Percentiles rank a stretch among this genome's conserved stretches.
Conservation (phyloP, 2,329 filamentous ascomycete genomes). For the Stagonosporopsis vannaccii region DNA sequence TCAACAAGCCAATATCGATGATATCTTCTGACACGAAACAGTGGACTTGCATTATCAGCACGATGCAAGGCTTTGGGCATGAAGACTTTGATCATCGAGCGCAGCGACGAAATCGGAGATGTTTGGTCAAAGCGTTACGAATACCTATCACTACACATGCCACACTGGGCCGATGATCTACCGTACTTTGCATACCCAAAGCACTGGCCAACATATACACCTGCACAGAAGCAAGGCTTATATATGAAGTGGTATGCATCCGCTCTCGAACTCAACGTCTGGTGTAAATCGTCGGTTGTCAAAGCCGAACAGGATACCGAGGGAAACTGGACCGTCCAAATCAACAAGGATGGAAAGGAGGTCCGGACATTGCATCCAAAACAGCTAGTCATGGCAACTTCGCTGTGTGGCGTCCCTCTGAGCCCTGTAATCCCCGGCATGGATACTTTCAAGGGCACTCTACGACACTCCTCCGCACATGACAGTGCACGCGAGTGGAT, state of each 20-base stretch:
- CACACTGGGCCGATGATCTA: slow-evolving; percentile 40
- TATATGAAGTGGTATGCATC: slow-evolving; percentile 44
- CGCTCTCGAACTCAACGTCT: slow-evolving; percentile 15
- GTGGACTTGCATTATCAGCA: slow-evolving; percentile 15
- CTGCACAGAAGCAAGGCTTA: slow-evolving; percentile 38
- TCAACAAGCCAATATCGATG: neutral
- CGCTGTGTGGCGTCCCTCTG: slow-evolving; percentile 13
- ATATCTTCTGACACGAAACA: neutral
- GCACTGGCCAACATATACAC: slow-evolving; percentile 45
- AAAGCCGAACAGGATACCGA: slow-evolving; percentile 9
- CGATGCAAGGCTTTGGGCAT: slow-evolving; percentile 21
- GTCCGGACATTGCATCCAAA: slow-evolving; percentile 9
- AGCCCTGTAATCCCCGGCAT: slow-evolving; percentile 55
- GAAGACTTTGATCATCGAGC: slow-evolving; percentile 42
- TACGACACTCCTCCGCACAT: slow-evolving; percentile 58
- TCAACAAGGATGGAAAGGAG: slow-evolving; percentile 13
- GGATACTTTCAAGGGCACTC: slow-evolving; percentile 63
- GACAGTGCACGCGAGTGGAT: slow-evolving; percentile 55
- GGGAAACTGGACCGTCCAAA: slow-evolving; percentile 7
- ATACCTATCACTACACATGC: slow-evolving; percentile 43
- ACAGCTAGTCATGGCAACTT: slow-evolving; percentile 16
- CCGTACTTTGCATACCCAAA: slow-evolving; percentile 44
- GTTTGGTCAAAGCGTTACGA: slow-evolving; percentile 44
- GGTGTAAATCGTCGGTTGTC: slow-evolving; percentile 6
- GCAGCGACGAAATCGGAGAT: slow-evolving; percentile 38